Evolutionary conservation across 2,329 filamentous ascomycete genomes (phyloP).

Genomic region (Sporothrix schenckii): DNA sequence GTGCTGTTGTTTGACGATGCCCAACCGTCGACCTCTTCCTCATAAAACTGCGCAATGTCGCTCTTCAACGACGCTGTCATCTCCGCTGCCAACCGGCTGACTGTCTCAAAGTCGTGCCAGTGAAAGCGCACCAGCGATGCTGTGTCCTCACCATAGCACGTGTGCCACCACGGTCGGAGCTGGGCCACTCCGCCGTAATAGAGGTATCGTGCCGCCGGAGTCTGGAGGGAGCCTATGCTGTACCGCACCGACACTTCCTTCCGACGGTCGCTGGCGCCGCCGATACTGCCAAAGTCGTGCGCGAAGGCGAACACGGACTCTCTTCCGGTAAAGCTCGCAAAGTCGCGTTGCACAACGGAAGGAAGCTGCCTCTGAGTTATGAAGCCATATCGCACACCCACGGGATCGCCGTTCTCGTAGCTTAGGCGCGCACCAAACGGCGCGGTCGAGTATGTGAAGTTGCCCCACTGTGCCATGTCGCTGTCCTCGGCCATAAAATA

Average conservation of each 20-base stretch:
- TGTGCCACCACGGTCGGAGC: slow-evolving; percentile 80
- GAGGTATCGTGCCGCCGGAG: slow-evolving; percentile 78
- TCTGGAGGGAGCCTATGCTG: slow-evolving; percentile 75
- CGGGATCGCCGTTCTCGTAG: slow-evolving; percentile 66
- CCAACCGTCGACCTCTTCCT: background rate
- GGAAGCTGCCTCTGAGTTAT: slow-evolving; percentile 64
- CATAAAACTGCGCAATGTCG: slow-evolving; percentile 15
- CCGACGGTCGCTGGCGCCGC: slow-evolving; percentile 7
- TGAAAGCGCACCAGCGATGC: slow-evolving; percentile 73
- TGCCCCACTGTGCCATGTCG: slow-evolving; percentile 58
- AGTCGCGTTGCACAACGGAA: slow-evolving; percentile 66
- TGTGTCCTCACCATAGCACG: slow-evolving; percentile 65
- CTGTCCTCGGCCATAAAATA: slow-evolving; percentile 34
- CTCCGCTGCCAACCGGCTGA: slow-evolving; percentile 20
- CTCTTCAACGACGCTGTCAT: slow-evolving; percentile 1
- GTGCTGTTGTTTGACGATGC: background rate
- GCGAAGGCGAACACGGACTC: slow-evolving; percentile 83
- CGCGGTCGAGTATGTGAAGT: slow-evolving; percentile 36
- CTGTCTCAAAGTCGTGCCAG: slow-evolving; percentile 71
- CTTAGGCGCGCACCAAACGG: slow-evolving; percentile 32
- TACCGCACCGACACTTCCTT: slow-evolving; percentile 65
- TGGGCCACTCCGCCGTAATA: slow-evolving; percentile 72
- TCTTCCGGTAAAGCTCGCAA: slow-evolving; percentile 71
- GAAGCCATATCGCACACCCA: slow-evolving; percentile 65
- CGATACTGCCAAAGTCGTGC: slow-evolving; percentile 56